Evolutionary conservation across 306 rosid species (phyloP), one percentile per base, ranked within the genome.

Genomic region (Ormosia semicastrata): DNA sequence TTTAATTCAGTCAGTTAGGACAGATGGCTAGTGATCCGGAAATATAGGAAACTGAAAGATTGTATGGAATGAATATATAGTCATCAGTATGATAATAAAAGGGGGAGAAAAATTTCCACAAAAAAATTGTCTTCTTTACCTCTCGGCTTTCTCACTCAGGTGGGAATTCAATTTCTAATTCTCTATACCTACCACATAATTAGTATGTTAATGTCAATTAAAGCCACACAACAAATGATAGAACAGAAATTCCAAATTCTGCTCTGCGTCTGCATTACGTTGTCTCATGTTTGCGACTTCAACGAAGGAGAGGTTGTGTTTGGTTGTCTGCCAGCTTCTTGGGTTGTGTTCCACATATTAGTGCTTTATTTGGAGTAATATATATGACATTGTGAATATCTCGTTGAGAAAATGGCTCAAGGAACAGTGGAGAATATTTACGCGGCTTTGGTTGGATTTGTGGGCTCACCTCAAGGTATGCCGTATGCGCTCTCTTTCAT

Each of bases 391-490:
- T 14, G 3, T 2, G 65, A 72, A 11, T 53, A 15, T 53, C 37
- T 52, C 9, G 63, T 58, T 34, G 17, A 54, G 2, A 15, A 10
- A 50, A 41, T 73, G 58, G 46, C 2, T 2, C 30, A 34, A 34
- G 47, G 72, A 46, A 39, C 67, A 5, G 2, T 15, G 62, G 71
- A 33, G 72, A 76, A 76, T 47, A 17, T 76, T 49, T 34, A 76
- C 73, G 71, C 71, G 71, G 37, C 17, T 44, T 62, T 32, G 80
- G 71, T 62, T 76, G 71, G 44, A 75, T 33, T 75, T 44, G 80
- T 76, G 80, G 80, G 80, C 71, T 76, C 80, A 46, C 46, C 8
- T 24, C n/a, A n/a, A n/a, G n/a, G n/a, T n/a, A n/a, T n/a, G n/a
- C n/a, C n/a, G n/a, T n/a, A n/a, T n/a, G n/a, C n/a, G n/a, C n/a